A percentile compares a stretch with the other conserved stretches of the same genome.
Evolutionary conservation across 192 early-diverging fungal genomes (phyloP).

Genomic region (Phycomyces blakesleeanus): DNA sequence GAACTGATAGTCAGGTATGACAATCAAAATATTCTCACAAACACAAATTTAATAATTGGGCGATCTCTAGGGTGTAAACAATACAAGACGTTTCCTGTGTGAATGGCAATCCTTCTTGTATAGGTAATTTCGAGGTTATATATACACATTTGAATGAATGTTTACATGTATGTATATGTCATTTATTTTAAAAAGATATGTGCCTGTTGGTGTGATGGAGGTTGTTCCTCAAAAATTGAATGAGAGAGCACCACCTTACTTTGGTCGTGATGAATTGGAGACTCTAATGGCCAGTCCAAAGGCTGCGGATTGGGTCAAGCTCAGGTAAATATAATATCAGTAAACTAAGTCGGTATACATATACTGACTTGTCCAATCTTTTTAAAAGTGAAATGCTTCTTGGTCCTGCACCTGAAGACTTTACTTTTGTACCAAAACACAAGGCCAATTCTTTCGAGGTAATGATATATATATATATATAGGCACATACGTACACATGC

Average conservation of each 20-base stretch:
- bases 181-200: conserved; percentile 72
- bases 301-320: conserved; percentile 86
- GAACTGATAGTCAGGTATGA: conserved; percentile 62
- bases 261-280: conserved; percentile 88
- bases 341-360: neutral
- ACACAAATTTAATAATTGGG: neutral
- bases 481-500: too few relatives aligned
- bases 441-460: conserved; percentile 70
- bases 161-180: conserved; percentile 25
- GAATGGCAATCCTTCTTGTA: conserved; percentile 77
- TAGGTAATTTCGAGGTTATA: conserved; percentile 23
- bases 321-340: conserved; percentile 41
- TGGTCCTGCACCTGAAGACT: conserved; percentile 83
- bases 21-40: neutral
- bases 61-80: conserved; percentile 70
- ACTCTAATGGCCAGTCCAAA: conserved; percentile 86
- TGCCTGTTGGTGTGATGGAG: conserved; percentile 92
- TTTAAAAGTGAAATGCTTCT: conserved; percentile 72
- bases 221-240: conserved; percentile 90
- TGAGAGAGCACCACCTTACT: conserved; percentile 80
- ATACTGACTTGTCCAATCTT: neutral
- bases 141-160: neutral
- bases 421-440: conserved; percentile 93
- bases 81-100: conserved; percentile 73
- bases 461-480: too few relatives aligned